Base-by-base conservation (phyloP, 106 monocot genomes). In the Hemerocallis citrina region DNA sequence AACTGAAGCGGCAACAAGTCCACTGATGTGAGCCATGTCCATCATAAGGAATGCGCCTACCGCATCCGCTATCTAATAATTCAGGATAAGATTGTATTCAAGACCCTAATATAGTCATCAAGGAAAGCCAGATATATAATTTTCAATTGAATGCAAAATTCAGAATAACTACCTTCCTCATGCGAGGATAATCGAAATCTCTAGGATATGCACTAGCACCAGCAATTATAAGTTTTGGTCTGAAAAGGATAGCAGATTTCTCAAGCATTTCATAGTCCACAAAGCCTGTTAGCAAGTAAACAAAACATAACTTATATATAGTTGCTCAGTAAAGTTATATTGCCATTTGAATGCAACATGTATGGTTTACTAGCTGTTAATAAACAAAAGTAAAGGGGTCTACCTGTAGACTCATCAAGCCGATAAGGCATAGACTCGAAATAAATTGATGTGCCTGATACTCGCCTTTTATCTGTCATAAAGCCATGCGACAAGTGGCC, bases 1-100 rank as follows among this genome's bases (percentile, higher is more conserved):
- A 40, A 60, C 60, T 24, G 60, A 60, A 22, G 76, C 76, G 36
- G 76, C 76, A 25, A 76, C 76, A 7, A 76, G 76, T 59, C 76
- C 76, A 65, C 70, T 70, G 30, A 76, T 76, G 40, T 76, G 76
- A 59, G 76, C 70, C 76, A 76, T 76, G 19, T 76, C 76, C 70
- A 76, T 70, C 70, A 76, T 70, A 34, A 76, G 65, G 55, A 64
- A 76, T 32, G 69, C 76, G 44, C 76, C 70, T 35, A 76, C 69
- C 24, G 58, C 10, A 51, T 76, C 70, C 14, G 69, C 76, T 48
- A 76, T 76, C 67, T 68, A 56, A 38, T 16, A 44, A 62, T 43
- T 43, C 15, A 55, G 12, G 27, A 7, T 43, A 44, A 29, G 12
- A 43, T 43, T 30, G 10, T 2, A 57, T 17, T 57, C n/a, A 57